phyloP scores from a whole-genome alignment of 2,329 filamentous ascomycete genomes.

The Colletotrichum sidae region DNA sequence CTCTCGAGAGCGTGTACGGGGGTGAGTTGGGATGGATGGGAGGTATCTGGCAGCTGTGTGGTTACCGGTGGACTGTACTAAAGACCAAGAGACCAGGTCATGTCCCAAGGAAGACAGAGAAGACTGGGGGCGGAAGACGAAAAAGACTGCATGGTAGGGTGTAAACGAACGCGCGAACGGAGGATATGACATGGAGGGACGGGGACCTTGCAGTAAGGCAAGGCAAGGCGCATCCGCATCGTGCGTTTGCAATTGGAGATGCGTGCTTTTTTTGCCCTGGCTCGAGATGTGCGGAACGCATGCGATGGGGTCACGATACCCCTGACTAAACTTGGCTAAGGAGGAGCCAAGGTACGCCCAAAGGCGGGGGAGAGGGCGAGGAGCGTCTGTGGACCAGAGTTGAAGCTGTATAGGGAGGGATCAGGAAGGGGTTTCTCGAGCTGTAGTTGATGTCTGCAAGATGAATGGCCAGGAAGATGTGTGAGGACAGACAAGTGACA shows the following conservation, averaged over 20 bases:
- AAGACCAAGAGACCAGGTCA: slow-evolving; percentile 24
- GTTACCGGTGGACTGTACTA: slow-evolving; percentile 2
- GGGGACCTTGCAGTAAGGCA: slow-evolving; percentile 36
- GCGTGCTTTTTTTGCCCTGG: slow-evolving; percentile 15
- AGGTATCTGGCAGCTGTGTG: slow-evolving; percentile 24
- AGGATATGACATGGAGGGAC: slow-evolving; percentile 22
- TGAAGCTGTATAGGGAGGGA: slow-evolving; percentile 31
- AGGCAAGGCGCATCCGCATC: neutral
- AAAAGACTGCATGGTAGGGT: too few relatives aligned
- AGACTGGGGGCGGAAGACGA: too few relatives aligned
- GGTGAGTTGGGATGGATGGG: slow-evolving; percentile 27
- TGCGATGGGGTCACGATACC: slow-evolving; percentile 14
- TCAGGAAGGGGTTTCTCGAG: slow-evolving; percentile 35
- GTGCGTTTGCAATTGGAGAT: slow-evolving; percentile 13
- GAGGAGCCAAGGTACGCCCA: slow-evolving; percentile 32
- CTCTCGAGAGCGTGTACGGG: slow-evolving; percentile 43
- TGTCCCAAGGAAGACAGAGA: neutral
- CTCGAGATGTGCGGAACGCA: too few relatives aligned
- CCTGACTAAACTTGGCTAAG: slow-evolving; percentile 36
- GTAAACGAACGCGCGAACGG: too few relatives aligned
- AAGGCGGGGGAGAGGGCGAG: slow-evolving; percentile 29
- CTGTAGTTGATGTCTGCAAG: slow-evolving; percentile 26
- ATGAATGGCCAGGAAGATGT: slow-evolving; percentile 36
- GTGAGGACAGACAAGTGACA: slow-evolving; percentile 35
- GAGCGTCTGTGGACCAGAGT: slow-evolving; percentile 24